These are phyloP conservation scores for Noccaea bulbosa DNA, from an alignment of 345 rosid genomes.

Conservation along the genomic window DNA sequence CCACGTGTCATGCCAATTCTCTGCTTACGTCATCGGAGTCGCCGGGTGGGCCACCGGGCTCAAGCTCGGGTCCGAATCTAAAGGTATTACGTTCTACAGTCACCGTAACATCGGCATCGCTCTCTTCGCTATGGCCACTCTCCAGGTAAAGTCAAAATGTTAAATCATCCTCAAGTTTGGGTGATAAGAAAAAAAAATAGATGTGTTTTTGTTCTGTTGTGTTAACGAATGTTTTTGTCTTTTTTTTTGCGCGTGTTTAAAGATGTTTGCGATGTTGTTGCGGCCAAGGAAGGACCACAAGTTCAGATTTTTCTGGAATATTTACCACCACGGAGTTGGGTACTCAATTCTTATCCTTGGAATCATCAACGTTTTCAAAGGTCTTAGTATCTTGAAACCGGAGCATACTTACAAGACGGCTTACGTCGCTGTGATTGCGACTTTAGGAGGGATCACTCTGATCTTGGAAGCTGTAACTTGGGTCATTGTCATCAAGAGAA, in stretches of 20 bases:
- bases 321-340: constrained; percentile 83
- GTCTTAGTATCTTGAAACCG: constrained; percentile 66
- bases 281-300: constrained; percentile 94
- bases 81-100: constrained; percentile 19
- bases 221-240: constrained; percentile 18
- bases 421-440: constrained; percentile 34
- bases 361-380: constrained; percentile 79
- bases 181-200: constrained; percentile 2
- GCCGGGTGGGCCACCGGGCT: constrained; percentile 56
- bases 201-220: constrained; percentile 31
- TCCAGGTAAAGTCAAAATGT: constrained; percentile 41
- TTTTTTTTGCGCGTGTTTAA: constrained; percentile 23
- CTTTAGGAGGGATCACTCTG: constrained; percentile 35
- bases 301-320: constrained; percentile 71
- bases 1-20: constrained; percentile 44
- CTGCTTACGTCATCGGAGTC: constrained; percentile 47
- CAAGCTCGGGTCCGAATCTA: constrained; percentile 43
- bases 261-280: constrained; percentile 82
- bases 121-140: constrained; percentile 45
- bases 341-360: constrained; percentile 66
- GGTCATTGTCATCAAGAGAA: constrained; percentile 46
- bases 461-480: constrained; percentile 47
- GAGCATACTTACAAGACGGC: constrained; percentile 46
- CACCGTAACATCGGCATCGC: constrained; percentile 48
- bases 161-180: background rate